A percentile compares a stretch with the other conserved stretches of the same genome.
phyloP scores from a whole-genome alignment of 306 rosid species.

The Cyamopsis tetragonoloba region DNA sequence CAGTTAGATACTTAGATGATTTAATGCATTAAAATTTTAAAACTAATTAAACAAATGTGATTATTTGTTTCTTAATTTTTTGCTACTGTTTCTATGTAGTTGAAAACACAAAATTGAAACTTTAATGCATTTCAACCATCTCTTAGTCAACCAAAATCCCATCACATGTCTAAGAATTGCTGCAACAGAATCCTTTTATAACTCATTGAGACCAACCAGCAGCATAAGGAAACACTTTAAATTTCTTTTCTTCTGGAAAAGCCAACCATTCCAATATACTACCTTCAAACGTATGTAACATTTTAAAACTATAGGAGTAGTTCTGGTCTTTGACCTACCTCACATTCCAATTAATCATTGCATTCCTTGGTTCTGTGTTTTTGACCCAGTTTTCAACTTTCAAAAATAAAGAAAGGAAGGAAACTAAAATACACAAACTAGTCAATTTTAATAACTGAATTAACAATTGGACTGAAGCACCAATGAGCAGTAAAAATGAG shows the following conservation, averaged over 20 bases:
- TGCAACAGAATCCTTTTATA: not conserved
- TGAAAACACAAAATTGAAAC: not conserved
- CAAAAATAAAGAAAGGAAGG: not conserved
- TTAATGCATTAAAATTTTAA: not conserved
- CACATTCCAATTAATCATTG: not conserved
- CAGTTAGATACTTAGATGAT: not conserved
- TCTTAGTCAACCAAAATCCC: not conserved
- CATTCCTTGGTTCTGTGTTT: not conserved
- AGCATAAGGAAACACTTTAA: not conserved
- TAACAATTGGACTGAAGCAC: not conserved
- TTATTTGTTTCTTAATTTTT: not conserved
- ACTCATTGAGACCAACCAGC: not conserved
- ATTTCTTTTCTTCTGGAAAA: not conserved
- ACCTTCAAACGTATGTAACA: not conserved
- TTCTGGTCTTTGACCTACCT: not conserved
- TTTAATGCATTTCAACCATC: not conserved
- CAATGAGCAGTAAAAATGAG: not conserved
- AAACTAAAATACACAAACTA: no score
- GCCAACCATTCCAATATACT: not conserved
- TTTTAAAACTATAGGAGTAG: not conserved
- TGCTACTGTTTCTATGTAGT: not conserved
- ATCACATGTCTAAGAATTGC: not conserved
- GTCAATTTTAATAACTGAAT: not conserved
- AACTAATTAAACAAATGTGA: not conserved
- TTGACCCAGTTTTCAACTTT: slow-evolving; percentile 2